phyloP scores from a whole-genome alignment of 1,284 basidiomycete species.

The Apiotrichum porosum region DNA sequence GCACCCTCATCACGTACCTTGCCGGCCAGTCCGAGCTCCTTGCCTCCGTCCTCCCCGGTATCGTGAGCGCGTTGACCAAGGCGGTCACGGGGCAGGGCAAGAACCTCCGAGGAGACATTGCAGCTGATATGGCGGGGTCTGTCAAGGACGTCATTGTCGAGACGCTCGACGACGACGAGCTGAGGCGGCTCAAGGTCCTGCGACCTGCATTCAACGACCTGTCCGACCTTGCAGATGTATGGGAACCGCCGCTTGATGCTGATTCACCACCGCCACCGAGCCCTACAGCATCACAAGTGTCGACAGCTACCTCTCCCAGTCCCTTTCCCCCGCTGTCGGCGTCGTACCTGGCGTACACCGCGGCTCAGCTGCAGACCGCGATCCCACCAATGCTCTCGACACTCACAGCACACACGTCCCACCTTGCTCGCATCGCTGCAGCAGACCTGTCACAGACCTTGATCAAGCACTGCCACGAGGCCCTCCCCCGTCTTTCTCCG shows the following conservation, averaged over 20 bases:
- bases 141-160: constrained; percentile 51
- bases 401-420: constrained; percentile 41
- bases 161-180: constrained; percentile 58
- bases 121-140: constrained; percentile 57
- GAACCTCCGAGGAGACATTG: constrained; percentile 45
- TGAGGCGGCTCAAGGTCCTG: constrained; percentile 58
- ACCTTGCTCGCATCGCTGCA: constrained; percentile 35
- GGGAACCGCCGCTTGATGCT: constrained; percentile 16
- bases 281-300: neutral
- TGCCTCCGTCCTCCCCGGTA: constrained; percentile 69
- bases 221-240: constrained; percentile 33
- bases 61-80: constrained; percentile 68
- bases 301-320: constrained; percentile 4
- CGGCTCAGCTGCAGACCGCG: constrained; percentile 41
- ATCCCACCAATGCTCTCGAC: constrained; percentile 39
- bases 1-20: constrained; percentile 60
- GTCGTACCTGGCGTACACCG: constrained; percentile 47
- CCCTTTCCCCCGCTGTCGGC: constrained; percentile 41
- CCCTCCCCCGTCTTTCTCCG: constrained; percentile 63
- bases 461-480: constrained; percentile 60
- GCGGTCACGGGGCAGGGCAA: constrained; percentile 48
- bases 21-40: constrained; percentile 56
- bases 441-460: constrained; percentile 55
- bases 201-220: constrained; percentile 52
- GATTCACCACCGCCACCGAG: constrained; percentile 16